Conservation (phyloP, 805 yeast genomes). For the Starmerella vaccinii region DNA sequence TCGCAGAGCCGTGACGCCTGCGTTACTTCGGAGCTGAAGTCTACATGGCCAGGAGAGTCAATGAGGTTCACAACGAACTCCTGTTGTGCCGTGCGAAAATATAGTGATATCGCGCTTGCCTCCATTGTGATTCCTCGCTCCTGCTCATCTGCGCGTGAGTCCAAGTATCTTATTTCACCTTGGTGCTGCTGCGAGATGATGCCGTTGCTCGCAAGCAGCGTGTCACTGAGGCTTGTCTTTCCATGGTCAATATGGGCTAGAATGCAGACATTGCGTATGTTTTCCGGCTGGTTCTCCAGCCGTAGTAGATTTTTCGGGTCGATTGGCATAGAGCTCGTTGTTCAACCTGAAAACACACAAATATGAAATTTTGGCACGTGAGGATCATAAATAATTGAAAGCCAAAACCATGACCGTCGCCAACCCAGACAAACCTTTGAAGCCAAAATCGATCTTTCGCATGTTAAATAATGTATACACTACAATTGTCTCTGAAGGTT, state of each 20-base stretch:
- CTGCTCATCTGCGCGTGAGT: conserved; percentile 93
- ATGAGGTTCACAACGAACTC: conserved; percentile 84
- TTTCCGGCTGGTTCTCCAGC: conserved; percentile 58
- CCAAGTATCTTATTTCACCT: conserved; percentile 84
- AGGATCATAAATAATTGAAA: not conserved
- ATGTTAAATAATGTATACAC: no score
- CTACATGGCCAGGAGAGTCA: conserved; percentile 99
- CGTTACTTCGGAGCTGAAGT: conserved; percentile 90
- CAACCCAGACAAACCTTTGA: no score
- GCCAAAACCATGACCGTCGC: no score
- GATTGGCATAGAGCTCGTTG: conserved; percentile 30
- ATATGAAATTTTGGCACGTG: conserved; percentile 7
- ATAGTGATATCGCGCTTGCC: conserved; percentile 80
- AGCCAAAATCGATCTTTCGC: no score
- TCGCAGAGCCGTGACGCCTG: conserved; percentile 94
- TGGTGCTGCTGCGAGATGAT: conserved; percentile 91
- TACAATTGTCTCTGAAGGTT: no score
- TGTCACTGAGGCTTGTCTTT: conserved; percentile 88
- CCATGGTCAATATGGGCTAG: conserved; percentile 99
- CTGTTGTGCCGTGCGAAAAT: conserved; percentile 51
- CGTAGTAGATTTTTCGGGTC: conserved; percentile 53
- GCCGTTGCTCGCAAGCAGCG: conserved; percentile 88
- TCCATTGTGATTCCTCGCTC: conserved; percentile 96
- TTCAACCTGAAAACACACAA: not conserved
- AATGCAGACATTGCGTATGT: conserved; percentile 83